A percentile compares a stretch with the other conserved stretches of the same genome.
Conservation (phyloP, 306 rosid species). For the Fagus crenata region DNA sequence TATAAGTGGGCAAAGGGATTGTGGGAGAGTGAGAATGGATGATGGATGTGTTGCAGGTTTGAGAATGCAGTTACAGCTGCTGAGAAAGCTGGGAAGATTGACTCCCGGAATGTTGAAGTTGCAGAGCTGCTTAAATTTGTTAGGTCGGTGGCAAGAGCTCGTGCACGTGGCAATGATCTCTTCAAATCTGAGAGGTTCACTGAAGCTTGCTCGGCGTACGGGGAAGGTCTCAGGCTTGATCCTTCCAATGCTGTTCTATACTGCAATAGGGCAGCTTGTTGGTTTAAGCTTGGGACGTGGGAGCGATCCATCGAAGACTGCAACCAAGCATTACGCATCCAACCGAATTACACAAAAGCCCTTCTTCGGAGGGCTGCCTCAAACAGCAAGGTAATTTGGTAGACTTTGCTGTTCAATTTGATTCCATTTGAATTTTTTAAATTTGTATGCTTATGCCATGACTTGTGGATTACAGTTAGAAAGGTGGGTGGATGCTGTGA, state of each 20-base stretch:
- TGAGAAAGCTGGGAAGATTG: conserved; percentile 75
- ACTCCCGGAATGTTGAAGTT: conserved; percentile 68
- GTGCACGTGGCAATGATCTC: conserved; percentile 87
- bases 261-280: conserved; percentile 96
- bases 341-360: conserved; percentile 81
- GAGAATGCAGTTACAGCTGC: conserved; percentile 86
- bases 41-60: conserved; percentile 90
- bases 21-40: conserved; percentile 55
- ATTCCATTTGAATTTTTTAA: neutral
- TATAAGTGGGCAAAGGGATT: conserved; percentile 31
- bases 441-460: conserved; percentile 14
- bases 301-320: conserved; percentile 85
- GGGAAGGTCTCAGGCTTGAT: conserved; percentile 82
- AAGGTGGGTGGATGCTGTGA: conserved; percentile 81
- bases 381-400: conserved; percentile 64
- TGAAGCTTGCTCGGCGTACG: conserved; percentile 86
- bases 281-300: conserved; percentile 94
- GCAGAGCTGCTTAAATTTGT: conserved; percentile 66
- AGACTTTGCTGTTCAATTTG: neutral
- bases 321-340: conserved; percentile 71
- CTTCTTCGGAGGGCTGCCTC: conserved; percentile 98
- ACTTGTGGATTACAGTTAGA: conserved; percentile 59
- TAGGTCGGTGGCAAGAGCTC: conserved; percentile 81
- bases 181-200: conserved; percentile 90
- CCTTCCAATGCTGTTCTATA: conserved; percentile 79